Percentiles rank a stretch among this genome's conserved stretches.
These are phyloP conservation scores for Emergomyces africanus DNA, from an alignment of 2,329 filamentous ascomycete genomes.

Conservation along the genomic window DNA sequence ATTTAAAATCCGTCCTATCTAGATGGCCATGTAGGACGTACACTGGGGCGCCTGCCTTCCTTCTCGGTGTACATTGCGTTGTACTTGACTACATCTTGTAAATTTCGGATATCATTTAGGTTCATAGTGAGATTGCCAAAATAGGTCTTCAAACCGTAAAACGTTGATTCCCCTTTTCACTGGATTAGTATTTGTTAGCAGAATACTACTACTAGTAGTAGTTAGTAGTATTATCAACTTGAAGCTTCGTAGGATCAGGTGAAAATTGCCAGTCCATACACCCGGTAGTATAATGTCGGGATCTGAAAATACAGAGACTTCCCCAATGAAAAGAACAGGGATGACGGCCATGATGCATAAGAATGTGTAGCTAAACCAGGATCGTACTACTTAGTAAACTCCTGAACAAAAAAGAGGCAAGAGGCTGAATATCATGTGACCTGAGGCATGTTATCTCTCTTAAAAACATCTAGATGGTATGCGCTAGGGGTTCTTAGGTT, in stretches of 20 bases:
- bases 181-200: not conserved
- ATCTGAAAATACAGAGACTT: too few relatives aligned
- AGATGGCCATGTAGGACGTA: conserved; percentile 51
- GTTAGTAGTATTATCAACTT: too few relatives aligned
- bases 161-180: conserved; percentile 43
- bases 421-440: not conserved
- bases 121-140: conserved; percentile 11
- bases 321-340: too few relatives aligned
- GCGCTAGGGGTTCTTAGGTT: not conserved
- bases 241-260: not conserved
- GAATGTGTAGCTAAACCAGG: too few relatives aligned
- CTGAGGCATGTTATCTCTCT: not conserved
- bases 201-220: too few relatives aligned
- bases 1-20: conserved; percentile 61
- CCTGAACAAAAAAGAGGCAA: too few relatives aligned
- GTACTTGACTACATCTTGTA: not conserved
- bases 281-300: conserved; percentile 12
- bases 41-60: conserved; percentile 52
- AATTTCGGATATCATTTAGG: not conserved
- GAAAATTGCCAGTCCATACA: not conserved
- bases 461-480: not conserved
- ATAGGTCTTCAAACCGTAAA: conserved; percentile 50
- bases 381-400: too few relatives aligned
- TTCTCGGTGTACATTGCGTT: conserved; percentile 48
- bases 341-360: too few relatives aligned